Base-by-base conservation (phyloP, 2,329 filamentous ascomycete genomes). In the Blastomyces parvus region DNA sequence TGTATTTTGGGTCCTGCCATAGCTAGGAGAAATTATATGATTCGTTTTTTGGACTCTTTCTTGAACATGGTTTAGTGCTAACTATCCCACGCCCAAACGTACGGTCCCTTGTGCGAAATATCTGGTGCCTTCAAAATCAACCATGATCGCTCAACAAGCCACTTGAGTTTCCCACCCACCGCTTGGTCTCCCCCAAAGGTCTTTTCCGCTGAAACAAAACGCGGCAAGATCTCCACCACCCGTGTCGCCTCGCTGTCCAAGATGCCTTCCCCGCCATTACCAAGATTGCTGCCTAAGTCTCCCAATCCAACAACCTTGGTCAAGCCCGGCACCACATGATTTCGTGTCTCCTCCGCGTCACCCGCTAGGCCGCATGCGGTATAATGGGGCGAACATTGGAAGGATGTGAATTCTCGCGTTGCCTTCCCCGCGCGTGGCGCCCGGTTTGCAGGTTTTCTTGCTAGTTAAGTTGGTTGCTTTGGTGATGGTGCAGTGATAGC, bases 281-380 rank as follows among this genome's bases (percentile, higher is more conserved):
- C 55, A 40, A 19, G 17, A 46, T 52, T 52, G 48, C 48, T 52
- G 48, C 48, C 48, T 52, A 52, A 52, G 25, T 52, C 48, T 9
- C 27, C 25, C 48, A 25, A 52, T 3, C 4, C 9, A 8, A 13
- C 7, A 48, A 19, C 11, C 19, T 8, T 11, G 53, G 27, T 14
- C 27, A n/a, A 48, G 63, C 30, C 30, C 13, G 27, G 27, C 19
- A 8, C 53, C 63, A 64, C 63, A 8, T 64, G 63, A 64, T 27
- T 33, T 61, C 61, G 63, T 36, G 63, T 62, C 48, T 27, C 36
- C 11, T 17, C 36, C 63, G 63, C 40, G 63, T 64, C 52, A 40
- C 8, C 14, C 38, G 46, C 63, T 63, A 64, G 42, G n/a, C 63
- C 30, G 17, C 30, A 58, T 64, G 3, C 6, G 50, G 63, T 50